Evolutionary conservation across 2,329 filamentous ascomycete species (phyloP), one percentile per base, ranked within the genome.

Genomic region (Bipolaris sorokiniana): DNA sequence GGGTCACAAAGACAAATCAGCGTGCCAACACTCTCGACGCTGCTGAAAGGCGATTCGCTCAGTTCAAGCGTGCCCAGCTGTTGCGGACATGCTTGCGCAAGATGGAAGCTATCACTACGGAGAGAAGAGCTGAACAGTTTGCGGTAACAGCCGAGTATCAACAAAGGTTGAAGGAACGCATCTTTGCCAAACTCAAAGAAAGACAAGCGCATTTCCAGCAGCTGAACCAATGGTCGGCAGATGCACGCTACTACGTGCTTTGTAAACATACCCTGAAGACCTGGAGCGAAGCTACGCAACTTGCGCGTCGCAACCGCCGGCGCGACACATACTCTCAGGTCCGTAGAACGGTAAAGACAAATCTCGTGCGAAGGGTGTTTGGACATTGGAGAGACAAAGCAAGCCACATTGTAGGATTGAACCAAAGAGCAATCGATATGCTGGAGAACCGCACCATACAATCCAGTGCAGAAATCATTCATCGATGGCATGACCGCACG

Each of bases 241-340:
- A 84, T 68, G 84, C 84, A 22, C 74, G 78, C 10, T 87, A 83
- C 62, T 88, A 85, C 67, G 82, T 84, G 36, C 66, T 83, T n/a
- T 75, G 79, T 40, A 85, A 77, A 7, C 77, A 74, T 40, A 74
- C 78, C 2, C 62, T 87, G 49, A 84, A 81, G 60, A 69, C 71
- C 13, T 87, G 84, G 85, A 79, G 77, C 20, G 74, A 77, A 37
- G 79, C 81, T 18, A 82, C 82, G 1, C 70, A 80, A 40, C 76
- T 84, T 52, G 78, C 81, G 15, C 77, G 83, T 31, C 82, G 84
- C 56, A 77, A 78, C 60, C 81, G 83, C 20, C 80, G 84, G 28
- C 80, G 84, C 48, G 81, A 85, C 37, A 80, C 83, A 0, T 88
- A 88, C 71, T 77, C 80, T 2, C 79, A 80, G 20, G 71, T 86